phyloP scores from a whole-genome alignment of 2,329 filamentous ascomycete genomes.

The Colletotrichum melonis region DNA sequence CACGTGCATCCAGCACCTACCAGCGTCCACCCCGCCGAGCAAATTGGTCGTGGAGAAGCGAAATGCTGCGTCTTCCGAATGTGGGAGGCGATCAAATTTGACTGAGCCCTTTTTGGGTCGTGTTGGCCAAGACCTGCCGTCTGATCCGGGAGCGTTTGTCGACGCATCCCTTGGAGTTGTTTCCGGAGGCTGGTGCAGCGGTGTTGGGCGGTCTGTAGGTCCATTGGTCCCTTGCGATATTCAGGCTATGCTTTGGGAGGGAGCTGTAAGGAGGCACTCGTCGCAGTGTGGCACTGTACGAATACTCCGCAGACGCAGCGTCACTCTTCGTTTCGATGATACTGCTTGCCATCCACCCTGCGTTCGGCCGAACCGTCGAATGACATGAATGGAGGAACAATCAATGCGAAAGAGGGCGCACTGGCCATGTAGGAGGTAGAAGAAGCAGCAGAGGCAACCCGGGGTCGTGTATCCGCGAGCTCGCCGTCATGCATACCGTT shows the following conservation, averaged over 20 bases:
- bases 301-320: no score
- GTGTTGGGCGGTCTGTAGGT: no score
- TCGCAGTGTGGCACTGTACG: not conserved
- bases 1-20: conserved; percentile 13
- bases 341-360: not conserved
- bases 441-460: not conserved
- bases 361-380: conserved; percentile 6
- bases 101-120: not conserved
- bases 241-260: conserved; percentile 3
- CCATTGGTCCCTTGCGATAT: conserved; percentile 1
- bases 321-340: not conserved
- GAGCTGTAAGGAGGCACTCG: not conserved
- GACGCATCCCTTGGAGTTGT: conserved; percentile 1
- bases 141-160: conserved; percentile 24
- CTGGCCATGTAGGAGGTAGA: conserved; percentile 22
- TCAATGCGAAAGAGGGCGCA: conserved; percentile 20
- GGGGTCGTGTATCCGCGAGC: conserved; percentile 2
- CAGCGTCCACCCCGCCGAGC: not conserved
- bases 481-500: conserved; percentile 30
- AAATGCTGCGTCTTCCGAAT: conserved; percentile 29
- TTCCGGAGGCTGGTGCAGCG: conserved; percentile 1
- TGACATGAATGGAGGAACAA: conserved; percentile 7
- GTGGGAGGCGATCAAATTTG: conserved; percentile 21
- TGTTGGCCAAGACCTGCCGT: conserved; percentile 35
- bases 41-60: conserved; percentile 31